phyloP scores from a whole-genome alignment of 164 flowering plant species.

The Chloranthus sessilifolius region DNA sequence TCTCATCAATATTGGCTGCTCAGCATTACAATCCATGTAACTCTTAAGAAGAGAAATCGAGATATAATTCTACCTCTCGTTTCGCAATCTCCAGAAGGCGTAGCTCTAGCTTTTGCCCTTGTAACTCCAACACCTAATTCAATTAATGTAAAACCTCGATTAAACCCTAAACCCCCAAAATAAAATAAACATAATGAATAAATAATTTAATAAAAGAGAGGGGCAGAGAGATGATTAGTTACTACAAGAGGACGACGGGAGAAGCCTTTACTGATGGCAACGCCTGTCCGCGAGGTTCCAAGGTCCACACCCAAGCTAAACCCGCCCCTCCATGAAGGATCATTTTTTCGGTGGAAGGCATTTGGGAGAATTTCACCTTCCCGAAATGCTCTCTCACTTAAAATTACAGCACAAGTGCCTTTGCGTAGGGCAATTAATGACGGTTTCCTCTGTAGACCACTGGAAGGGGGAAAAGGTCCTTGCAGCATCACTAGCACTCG shows the following conservation, averaged over 20 bases:
- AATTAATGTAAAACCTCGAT: slow-evolving; percentile 1
- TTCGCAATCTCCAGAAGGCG: slow-evolving; percentile 70
- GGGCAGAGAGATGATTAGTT: slow-evolving; percentile 6
- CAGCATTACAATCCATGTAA: too few species aligned
- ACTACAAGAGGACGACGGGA: slow-evolving; percentile 75
- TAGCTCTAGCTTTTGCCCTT: slow-evolving; percentile 76
- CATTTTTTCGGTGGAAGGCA: slow-evolving; percentile 53
- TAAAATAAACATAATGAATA: not conserved
- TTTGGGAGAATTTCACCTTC: slow-evolving; percentile 55
- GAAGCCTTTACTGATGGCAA: slow-evolving; percentile 91
- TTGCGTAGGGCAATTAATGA: too few species aligned
- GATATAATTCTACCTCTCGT: slow-evolving; percentile 56
- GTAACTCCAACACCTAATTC: slow-evolving; percentile 75
- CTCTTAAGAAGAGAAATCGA: not conserved
- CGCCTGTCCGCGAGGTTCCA: slow-evolving; percentile 78
- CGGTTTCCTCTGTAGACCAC: too few species aligned
- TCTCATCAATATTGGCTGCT: too few species aligned
- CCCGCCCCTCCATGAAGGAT: slow-evolving; percentile 60
- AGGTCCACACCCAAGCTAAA: slow-evolving; percentile 85
- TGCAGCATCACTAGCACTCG: too few species aligned
- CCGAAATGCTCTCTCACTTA: too few species aligned
- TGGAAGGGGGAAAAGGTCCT: too few species aligned
- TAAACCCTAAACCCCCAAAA: too few species aligned
- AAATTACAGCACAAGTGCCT: too few species aligned
- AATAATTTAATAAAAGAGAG: not conserved